Conservation (phyloP, 1,139 yeast genomes). For the Arxiozyma slooffiae region DNA sequence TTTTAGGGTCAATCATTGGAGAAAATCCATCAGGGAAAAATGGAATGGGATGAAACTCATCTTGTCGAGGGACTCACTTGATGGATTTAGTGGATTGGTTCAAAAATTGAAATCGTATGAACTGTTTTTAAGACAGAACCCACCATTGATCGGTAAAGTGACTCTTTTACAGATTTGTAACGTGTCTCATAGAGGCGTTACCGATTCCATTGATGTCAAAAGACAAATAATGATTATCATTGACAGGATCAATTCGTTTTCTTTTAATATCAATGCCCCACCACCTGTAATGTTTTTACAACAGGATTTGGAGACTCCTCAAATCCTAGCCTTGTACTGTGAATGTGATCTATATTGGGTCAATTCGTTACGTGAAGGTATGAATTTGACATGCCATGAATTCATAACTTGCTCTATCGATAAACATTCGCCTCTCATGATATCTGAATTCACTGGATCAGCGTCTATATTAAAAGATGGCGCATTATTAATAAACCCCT, state of each 20-base stretch:
- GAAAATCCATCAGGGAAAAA: constrained; percentile 58
- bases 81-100: constrained; percentile 79
- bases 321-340: constrained; percentile 71
- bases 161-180: constrained; percentile 78
- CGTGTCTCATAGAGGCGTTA: constrained; percentile 30
- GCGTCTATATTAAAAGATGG: constrained; percentile 67
- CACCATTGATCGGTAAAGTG: constrained; percentile 57
- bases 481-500: constrained; percentile 77
- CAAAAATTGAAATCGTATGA: constrained; percentile 86
- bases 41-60: constrained; percentile 63
- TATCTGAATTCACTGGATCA: constrained; percentile 93
- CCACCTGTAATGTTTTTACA: constrained; percentile 83
- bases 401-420: constrained; percentile 68
- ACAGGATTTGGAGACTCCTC: constrained; percentile 82
- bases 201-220: constrained; percentile 44
- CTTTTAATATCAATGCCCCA: constrained; percentile 60
- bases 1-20: constrained; percentile 58
- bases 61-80: constrained; percentile 82
- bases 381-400: constrained; percentile 93
- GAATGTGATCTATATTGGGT: constrained; percentile 88
- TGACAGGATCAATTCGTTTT: constrained; percentile 70
- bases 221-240: constrained; percentile 66
- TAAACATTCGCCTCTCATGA: constrained; percentile 67
- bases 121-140: constrained; percentile 57
- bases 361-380: constrained; percentile 89